Evolutionary conservation across 2,329 filamentous ascomycete genomes (phyloP), one percentile per base, ranked within the genome.

Genomic region (Alternaria gansuensis): DNA sequence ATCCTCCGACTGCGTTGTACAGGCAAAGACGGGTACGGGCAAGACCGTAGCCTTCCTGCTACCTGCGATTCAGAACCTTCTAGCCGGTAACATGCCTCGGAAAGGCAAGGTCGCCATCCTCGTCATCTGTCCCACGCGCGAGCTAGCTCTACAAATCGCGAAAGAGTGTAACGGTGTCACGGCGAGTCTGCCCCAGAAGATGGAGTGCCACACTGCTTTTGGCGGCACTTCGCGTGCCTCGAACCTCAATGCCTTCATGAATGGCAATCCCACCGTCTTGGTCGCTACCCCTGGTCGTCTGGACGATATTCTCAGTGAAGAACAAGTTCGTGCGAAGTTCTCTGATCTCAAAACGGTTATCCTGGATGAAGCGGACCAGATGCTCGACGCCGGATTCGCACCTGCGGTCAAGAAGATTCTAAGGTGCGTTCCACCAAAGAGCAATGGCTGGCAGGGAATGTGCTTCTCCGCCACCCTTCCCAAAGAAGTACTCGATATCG

Each of bases 331-430:
- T 6, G 72, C 81, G 49, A 81, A 79, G 60, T 78, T 86, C 61
- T 67, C 74, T 5, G 75, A 82, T 58, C 65, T 81, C 23, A 75
- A 76, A 44, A 79, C 80, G n/a, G 67, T 82, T n/a, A 76, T 82
- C 24, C 71, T 81, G 3, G 79, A 82, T 34, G 75, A 76, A 50
- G 76, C 74, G 21, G 80, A 83, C 51, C 75, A 80, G 50, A 82
- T 82, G 60, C 77, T 85, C 21, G 80, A 85, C 39, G 74, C 81
- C 51, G 84, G 85, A 24, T 86, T 86, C 64, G 75, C 84, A 26
- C 79, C 80, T 10, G 83, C 82, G 23, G 80, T 86, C 54, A 82
- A 81, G 65, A 77, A 81, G 49, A 84, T 87, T 33, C 76, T 86
- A 29, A 75, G 73, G 23, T 76, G 78, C 33, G 79, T 87, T 43